Percentiles rank a stretch among this genome's conserved stretches.
phyloP scores from a whole-genome alignment of 2,329 filamentous ascomycete species.

The Onygenales sp. region DNA sequence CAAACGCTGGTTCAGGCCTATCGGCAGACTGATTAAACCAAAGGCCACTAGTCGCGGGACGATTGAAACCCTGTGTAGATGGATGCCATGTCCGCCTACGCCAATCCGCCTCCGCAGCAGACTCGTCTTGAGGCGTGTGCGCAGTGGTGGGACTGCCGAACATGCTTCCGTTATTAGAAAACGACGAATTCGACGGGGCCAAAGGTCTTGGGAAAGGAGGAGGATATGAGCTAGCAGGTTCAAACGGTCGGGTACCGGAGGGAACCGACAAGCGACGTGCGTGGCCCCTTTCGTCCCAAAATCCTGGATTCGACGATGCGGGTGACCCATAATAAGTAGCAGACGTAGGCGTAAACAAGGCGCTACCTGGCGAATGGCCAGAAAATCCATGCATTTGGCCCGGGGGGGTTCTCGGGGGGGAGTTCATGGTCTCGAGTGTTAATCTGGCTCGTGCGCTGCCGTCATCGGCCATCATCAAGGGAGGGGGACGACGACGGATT shows the following conservation, averaged over 20 bases:
- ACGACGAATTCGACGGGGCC: conserved; percentile 47
- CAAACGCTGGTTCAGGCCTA: conserved; percentile 46
- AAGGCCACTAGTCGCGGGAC: conserved; percentile 61
- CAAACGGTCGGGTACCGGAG: conserved; percentile 64
- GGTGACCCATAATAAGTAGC: conserved; percentile 68
- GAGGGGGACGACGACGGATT: conserved; percentile 62
- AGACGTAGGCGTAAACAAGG: conserved; percentile 73
- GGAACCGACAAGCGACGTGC: conserved; percentile 74
- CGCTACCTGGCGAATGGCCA: conserved; percentile 60
- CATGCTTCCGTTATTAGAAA: conserved; percentile 50
- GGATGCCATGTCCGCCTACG: conserved; percentile 87
- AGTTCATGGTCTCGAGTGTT: conserved; percentile 54
- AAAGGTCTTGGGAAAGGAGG: conserved; percentile 47
- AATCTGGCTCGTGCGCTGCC: conserved; percentile 50
- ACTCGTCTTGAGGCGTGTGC: conserved; percentile 38
- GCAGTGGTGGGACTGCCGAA: conserved; percentile 61
- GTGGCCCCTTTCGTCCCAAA: conserved; percentile 61
- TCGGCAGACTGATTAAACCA: conserved; percentile 66
- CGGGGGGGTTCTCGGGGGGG: conserved; percentile 56
- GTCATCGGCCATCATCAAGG: conserved; percentile 72
- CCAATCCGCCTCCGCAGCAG: conserved; percentile 60
- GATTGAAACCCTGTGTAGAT: conserved; percentile 50
- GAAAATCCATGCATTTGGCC: conserved; percentile 56
- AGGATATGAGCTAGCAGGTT: conserved; percentile 48
- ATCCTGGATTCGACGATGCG: conserved; percentile 57